Percentiles rank a stretch among this genome's conserved stretches.
These are phyloP conservation scores for Mucor plumbeus DNA, from an alignment of 371 early-diverging fungal genomes.

Conservation along the genomic window DNA sequence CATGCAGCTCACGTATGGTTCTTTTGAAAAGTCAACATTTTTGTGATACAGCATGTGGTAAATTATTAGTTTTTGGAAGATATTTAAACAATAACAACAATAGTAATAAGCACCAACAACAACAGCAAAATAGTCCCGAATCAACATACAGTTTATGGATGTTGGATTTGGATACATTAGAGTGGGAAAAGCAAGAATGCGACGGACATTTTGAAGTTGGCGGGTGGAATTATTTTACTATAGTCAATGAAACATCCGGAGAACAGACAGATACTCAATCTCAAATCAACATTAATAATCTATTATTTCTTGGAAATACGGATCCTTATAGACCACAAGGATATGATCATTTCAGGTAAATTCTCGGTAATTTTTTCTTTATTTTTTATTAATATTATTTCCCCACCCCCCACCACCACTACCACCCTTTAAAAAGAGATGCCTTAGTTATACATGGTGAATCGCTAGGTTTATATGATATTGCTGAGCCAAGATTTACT, in stretches of 20 bases:
- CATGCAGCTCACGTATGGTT: constrained; percentile 43
- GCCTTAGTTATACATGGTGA: constrained; percentile 62
- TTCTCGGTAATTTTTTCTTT: constrained; percentile 16
- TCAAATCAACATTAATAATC: constrained; percentile 28
- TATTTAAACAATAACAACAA: constrained; percentile 29
- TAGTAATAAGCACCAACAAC: constrained; percentile 17
- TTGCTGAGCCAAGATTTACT: constrained; percentile 51
- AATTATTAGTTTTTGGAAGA: constrained; percentile 61
- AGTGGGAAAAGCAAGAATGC: constrained; percentile 65
- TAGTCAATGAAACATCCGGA: constrained; percentile 35
- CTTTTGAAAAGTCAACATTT: constrained; percentile 68
- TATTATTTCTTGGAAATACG: constrained; percentile 59
- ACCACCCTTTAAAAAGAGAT: constrained; percentile 36
- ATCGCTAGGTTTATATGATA: constrained; percentile 58
- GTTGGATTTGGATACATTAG: constrained; percentile 61
- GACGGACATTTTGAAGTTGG: constrained; percentile 57
- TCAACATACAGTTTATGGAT: constrained; percentile 62
- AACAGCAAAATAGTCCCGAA: constrained; percentile 24
- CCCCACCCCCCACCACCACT: too few species aligned
- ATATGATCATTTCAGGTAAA: constrained; percentile 61
- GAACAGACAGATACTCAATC: constrained; percentile 13
- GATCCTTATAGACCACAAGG: constrained; percentile 59
- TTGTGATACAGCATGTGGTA: constrained; percentile 63
- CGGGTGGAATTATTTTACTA: constrained; percentile 69
- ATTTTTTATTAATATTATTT: background rate